phyloP scores from a whole-genome alignment of 192 early-diverging fungal genomes.

The Lobosporangium transversale region DNA sequence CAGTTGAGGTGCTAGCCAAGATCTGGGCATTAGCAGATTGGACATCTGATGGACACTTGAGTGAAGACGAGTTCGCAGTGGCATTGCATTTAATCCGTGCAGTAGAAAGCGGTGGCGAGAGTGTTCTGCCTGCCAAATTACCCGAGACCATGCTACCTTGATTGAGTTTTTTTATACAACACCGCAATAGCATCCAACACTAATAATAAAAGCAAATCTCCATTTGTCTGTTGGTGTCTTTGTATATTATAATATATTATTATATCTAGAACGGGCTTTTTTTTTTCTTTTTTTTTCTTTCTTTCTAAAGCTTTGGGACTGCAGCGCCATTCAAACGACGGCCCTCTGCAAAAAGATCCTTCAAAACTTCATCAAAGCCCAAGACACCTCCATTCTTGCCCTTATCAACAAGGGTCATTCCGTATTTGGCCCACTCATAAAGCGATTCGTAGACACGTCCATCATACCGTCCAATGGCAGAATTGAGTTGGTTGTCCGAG shows the following conservation, averaged over 20 bases:
- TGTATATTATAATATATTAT: constrained; percentile 6
- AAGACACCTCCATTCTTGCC: constrained; percentile 44
- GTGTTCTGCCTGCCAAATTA: constrained; percentile 53
- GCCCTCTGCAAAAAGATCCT: constrained; percentile 40
- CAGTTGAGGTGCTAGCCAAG: constrained; percentile 70
- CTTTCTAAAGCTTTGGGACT: constrained; percentile 16
- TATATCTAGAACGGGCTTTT: not conserved
- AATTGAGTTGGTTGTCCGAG: constrained; percentile 86
- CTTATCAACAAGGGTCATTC: constrained; percentile 37
- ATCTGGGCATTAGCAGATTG: constrained; percentile 84
- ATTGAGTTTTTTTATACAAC: too few species aligned
- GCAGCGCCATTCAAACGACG: constrained; percentile 29
- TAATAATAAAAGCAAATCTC: too few species aligned
- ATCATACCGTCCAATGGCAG: constrained; percentile 86
- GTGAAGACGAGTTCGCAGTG: constrained; percentile 84
- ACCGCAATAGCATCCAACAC: too few species aligned
- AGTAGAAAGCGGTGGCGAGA: constrained; percentile 52
- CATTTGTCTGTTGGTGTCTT: too few species aligned
- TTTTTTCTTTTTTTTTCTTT: not conserved
- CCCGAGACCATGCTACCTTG: constrained; percentile 57
- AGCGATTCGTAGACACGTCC: constrained; percentile 83
- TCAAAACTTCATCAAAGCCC: constrained; percentile 43
- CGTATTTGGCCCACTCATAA: constrained; percentile 62
- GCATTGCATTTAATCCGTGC: constrained; percentile 77
- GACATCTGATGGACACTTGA: constrained; percentile 84